phyloP scores from a whole-genome alignment of 306 rosid genomes.

The Nissolia schottii region DNA sequence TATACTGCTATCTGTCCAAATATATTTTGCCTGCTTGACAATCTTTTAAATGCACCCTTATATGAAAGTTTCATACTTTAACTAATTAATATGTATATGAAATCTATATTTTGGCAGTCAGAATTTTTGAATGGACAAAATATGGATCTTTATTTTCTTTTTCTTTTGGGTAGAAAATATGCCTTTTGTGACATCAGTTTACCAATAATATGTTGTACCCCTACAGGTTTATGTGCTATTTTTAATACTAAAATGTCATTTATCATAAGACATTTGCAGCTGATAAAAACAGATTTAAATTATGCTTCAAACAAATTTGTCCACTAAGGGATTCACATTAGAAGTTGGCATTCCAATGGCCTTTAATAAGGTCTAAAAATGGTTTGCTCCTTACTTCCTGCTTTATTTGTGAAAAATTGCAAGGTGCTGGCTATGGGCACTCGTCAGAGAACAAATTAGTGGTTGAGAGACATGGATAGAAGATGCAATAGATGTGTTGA shows the following conservation, averaged over 20 bases:
- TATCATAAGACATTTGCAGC: neutral
- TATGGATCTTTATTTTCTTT: neutral
- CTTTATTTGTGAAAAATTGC: neutral
- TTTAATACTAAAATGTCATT: neutral
- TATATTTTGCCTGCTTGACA: neutral
- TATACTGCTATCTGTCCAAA: neutral
- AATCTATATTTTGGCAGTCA: neutral
- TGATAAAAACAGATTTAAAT: neutral
- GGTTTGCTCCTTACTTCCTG: neutral
- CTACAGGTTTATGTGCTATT: neutral
- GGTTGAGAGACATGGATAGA: neutral
- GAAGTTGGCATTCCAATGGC: neutral
- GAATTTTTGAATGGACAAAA: neutral
- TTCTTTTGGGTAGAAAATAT: neutral
- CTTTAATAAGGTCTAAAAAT: neutral
- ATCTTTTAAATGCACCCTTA: neutral
- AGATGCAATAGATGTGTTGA: neutral
- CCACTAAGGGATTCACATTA: neutral
- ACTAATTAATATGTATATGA: neutral
- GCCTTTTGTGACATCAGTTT: neutral
- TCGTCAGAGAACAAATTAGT: neutral
- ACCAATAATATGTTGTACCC: neutral
- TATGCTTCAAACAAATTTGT: neutral
- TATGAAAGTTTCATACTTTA: neutral
- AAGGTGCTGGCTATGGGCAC: neutral